Percentiles rank a stretch among this genome's conserved stretches.
These are phyloP conservation scores for Dactylis glomerata DNA, from an alignment of 176 grass and related monocot genomes.

Conservation along the genomic window DNA sequence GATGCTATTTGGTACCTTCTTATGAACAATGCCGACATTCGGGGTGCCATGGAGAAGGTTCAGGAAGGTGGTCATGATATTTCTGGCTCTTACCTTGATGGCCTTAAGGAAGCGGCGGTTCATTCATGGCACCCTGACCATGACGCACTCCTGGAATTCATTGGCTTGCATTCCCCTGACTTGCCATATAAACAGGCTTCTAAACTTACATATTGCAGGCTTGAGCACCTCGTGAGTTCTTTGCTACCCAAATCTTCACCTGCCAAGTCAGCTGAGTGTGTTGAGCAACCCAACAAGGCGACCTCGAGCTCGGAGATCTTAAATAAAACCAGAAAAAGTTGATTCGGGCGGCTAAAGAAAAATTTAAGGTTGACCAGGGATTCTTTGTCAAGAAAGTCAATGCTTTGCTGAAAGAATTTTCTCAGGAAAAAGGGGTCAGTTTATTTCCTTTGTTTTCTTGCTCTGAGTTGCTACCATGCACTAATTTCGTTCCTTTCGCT, in stretches of 20 bases:
- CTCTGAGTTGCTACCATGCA: neutral
- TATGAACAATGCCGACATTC: neutral
- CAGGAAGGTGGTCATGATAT: neutral
- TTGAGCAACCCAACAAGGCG: neutral
- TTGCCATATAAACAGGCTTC: too few species aligned
- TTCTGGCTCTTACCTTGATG: neutral
- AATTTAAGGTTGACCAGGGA: neutral
- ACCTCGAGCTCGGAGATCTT: neutral
- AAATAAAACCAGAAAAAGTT: slow-evolving; percentile 2
- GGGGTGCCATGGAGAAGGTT: neutral
- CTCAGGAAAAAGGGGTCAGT: neutral
- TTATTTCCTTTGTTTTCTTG: neutral
- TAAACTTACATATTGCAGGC: neutral
- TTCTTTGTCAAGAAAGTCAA: slow-evolving; percentile 1
- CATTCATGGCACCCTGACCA: neutral
- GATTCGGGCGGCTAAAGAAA: neutral
- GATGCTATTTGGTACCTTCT: neutral
- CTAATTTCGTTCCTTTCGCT: neutral
- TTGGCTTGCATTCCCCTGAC: neutral
- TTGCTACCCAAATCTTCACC: neutral
- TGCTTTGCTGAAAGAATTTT: neutral
- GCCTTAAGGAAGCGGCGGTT: neutral
- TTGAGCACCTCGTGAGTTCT: neutral
- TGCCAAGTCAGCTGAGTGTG: neutral
- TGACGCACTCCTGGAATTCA: neutral